A percentile compares a stretch with the other conserved stretches of the same genome.
Conservation (phyloP, 179 eudicot genomes). For the Dionaea muscipula region DNA sequence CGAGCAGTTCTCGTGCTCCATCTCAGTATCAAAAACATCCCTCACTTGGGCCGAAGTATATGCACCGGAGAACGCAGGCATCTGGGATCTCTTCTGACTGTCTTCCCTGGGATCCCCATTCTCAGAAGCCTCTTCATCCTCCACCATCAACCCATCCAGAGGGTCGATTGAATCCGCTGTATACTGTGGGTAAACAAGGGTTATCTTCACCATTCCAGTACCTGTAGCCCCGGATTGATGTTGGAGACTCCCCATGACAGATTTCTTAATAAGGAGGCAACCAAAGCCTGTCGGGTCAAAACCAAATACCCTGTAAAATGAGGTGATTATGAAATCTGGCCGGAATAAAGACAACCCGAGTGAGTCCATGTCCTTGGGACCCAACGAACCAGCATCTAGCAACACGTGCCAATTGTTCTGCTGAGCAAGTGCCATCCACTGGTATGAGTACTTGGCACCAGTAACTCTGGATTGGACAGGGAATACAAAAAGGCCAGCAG, state of each 20-base stretch:
- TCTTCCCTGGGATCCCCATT: slow-evolving; percentile 45
- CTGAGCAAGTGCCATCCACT: slow-evolving; percentile 99
- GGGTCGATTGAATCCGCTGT: slow-evolving; percentile 78
- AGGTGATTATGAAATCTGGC: slow-evolving; percentile 93
- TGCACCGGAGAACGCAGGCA: slow-evolving; percentile 98
- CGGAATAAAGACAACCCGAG: slow-evolving; percentile 92
- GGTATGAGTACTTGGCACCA: slow-evolving; percentile 95
- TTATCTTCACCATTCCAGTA: slow-evolving; percentile 86
- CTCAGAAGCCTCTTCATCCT: slow-evolving; percentile 47
- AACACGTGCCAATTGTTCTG: slow-evolving; percentile 98
- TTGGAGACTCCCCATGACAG: slow-evolving; percentile 80
- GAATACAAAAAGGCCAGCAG: slow-evolving; percentile 77
- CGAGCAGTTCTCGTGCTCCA: slow-evolving; percentile 78
- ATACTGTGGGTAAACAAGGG: slow-evolving; percentile 79
- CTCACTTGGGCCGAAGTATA: slow-evolving; percentile 86
- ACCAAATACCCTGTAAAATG: slow-evolving; percentile 90
- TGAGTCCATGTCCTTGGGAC: slow-evolving; percentile 99
- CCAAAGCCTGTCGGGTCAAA: slow-evolving; percentile 97
- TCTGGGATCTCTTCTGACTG: slow-evolving; percentile 42
- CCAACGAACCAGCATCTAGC: slow-evolving; percentile 95
- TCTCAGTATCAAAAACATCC: slow-evolving; percentile 90
- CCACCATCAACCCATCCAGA: slow-evolving; percentile 51
- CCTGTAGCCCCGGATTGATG: slow-evolving; percentile 80
- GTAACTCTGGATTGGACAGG: slow-evolving; percentile 97
- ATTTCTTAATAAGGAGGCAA: slow-evolving; percentile 88